A percentile compares a stretch with the other conserved stretches of the same genome.
Evolutionary conservation across 78 protist genomes (phyloP).

Genomic region (Neovahlkampfia damariscottae): DNA sequence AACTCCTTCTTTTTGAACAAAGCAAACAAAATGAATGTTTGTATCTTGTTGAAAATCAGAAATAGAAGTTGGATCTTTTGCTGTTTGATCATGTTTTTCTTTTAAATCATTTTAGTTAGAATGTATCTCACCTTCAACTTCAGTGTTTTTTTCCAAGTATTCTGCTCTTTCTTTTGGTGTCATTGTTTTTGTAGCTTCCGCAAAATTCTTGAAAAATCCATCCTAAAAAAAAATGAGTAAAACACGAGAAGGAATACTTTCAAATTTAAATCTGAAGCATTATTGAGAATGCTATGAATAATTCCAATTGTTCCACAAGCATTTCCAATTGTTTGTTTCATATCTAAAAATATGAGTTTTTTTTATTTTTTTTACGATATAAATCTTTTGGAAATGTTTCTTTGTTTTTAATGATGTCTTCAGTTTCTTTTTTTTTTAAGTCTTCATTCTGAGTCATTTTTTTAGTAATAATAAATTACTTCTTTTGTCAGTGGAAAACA

Average conservation of each 20-base stretch:
- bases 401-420: neutral
- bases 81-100: conserved; percentile 28
- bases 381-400: conserved; percentile 14
- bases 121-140: conserved; percentile 34
- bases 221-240: neutral
- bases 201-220: neutral
- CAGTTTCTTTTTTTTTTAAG: neutral
- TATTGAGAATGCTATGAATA: conserved; percentile 66
- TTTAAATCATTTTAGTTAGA: conserved; percentile 50
- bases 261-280: neutral
- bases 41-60: too few relatives aligned
- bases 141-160: conserved; percentile 14
- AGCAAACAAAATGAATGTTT: conserved; percentile 71
- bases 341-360: too few relatives aligned
- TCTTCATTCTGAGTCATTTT: neutral
- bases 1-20: conserved; percentile 45
- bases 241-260: neutral
- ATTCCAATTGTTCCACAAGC: conserved; percentile 91
- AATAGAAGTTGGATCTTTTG: too few relatives aligned
- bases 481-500: conserved; percentile 64
- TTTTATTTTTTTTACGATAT: too few relatives aligned
- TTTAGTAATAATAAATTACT: neutral
- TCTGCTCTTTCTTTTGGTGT: conserved; percentile 49
- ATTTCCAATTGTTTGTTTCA: conserved; percentile 71
- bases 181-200: conserved; percentile 14